These are phyloP conservation scores for Ustilago curta DNA, from an alignment of 1,284 basidiomycete genomes.

Conservation along the genomic window DNA sequence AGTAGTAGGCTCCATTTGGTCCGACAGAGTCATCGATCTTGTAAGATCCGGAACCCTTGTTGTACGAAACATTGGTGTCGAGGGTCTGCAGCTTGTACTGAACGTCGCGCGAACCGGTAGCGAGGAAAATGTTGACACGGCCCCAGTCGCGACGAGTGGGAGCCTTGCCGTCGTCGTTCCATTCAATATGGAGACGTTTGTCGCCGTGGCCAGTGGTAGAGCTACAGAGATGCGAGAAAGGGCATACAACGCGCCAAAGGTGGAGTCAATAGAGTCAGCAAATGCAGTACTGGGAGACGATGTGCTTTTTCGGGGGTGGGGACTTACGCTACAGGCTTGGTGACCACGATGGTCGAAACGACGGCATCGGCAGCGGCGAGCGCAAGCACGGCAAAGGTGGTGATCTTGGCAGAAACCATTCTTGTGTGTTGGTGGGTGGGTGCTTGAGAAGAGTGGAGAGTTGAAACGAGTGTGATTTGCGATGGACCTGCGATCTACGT, in stretches of 20 bases:
- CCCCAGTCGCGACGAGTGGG: conserved; percentile 56
- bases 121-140: conserved; percentile 60
- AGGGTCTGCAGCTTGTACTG: conserved; percentile 64
- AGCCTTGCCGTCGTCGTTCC: conserved; percentile 59
- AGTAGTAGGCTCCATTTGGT: conserved; percentile 60
- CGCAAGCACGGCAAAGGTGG: conserved; percentile 42
- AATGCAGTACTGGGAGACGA: background rate
- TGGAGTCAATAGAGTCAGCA: conserved; percentile 1
- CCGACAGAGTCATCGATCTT: conserved; percentile 48
- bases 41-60: conserved; percentile 25
- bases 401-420: conserved; percentile 43
- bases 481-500: conserved; percentile 11
- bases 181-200: conserved; percentile 45
- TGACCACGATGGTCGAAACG: conserved; percentile 55
- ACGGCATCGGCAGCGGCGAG: conserved; percentile 45
- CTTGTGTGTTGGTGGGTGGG: conserved; percentile 9
- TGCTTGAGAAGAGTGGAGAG: conserved; percentile 1
- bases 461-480: conserved; percentile 15
- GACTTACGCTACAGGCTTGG: conserved; percentile 58
- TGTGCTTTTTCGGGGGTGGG: background rate
- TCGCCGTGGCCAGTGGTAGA: conserved; percentile 57
- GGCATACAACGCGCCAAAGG: background rate
- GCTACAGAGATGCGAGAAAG: conserved; percentile 10
- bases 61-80: conserved; percentile 39
- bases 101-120: conserved; percentile 55